phyloP scores from a whole-genome alignment of 495 filamentous ascomycete genomes.

The Talaromyces liani region DNA sequence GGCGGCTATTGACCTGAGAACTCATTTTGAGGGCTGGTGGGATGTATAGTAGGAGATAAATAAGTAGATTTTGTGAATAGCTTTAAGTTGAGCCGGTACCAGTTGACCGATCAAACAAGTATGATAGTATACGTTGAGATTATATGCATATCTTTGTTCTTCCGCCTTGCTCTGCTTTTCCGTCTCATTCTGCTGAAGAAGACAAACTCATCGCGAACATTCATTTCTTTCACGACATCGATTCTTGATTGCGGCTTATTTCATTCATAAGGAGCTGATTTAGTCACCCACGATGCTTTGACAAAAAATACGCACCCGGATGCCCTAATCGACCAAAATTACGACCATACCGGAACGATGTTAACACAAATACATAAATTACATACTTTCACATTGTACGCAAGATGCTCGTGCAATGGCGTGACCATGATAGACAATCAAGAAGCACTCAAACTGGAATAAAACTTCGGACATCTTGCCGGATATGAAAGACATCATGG shows the following conservation, averaged over 20 bases:
- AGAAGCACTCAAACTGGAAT: not conserved
- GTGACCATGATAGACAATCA: not conserved
- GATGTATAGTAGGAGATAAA: conserved; percentile 21
- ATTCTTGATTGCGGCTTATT: no score
- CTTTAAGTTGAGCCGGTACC: not conserved
- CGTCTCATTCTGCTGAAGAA: no score
- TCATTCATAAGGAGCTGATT: no score
- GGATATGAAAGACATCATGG: not conserved
- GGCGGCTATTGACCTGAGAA: conserved; percentile 36
- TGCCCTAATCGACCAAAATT: not conserved
- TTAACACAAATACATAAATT: not conserved
- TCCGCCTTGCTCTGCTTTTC: no score
- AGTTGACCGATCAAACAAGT: not conserved
- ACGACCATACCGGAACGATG: not conserved
- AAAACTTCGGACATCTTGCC: not conserved
- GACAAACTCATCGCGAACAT: no score
- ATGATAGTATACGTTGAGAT: not conserved
- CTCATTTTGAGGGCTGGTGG: conserved; percentile 47
- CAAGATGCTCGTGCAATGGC: not conserved
- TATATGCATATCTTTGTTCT: not conserved
- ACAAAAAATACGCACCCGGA: not conserved
- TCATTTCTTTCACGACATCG: no score
- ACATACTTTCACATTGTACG: not conserved
- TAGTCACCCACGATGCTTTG: not conserved
- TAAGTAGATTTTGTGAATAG: not conserved